phyloP scores from a whole-genome alignment of 768 basidiomycete genomes.

The Boletellus emodensis region DNA sequence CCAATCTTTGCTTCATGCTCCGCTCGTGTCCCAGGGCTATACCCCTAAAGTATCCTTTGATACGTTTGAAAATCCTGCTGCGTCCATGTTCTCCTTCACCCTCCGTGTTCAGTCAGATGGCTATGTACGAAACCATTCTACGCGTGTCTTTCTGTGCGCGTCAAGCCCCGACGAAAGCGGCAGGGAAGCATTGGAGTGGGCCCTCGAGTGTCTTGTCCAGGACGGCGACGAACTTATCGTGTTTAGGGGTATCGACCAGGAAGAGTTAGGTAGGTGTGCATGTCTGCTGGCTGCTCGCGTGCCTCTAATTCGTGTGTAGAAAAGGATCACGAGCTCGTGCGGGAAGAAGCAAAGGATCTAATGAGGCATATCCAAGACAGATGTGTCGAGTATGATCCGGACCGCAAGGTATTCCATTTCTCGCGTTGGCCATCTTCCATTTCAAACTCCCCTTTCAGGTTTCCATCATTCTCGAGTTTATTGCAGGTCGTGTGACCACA shows the following conservation, averaged over 20 bases:
- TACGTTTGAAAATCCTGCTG: conserved; percentile 78
- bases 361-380: conserved; percentile 79
- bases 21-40: conserved; percentile 31
- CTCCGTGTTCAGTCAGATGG: conserved; percentile 81
- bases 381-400: conserved; percentile 70
- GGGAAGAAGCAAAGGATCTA: conserved; percentile 83
- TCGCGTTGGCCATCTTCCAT: not conserved
- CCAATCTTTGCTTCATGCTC: conserved; percentile 12
- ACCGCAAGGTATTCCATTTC: conserved; percentile 55
- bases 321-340: conserved; percentile 69
- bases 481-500: conserved; percentile 85
- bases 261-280: conserved; percentile 61
- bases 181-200: conserved; percentile 85
- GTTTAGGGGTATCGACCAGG: conserved; percentile 85
- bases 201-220: conserved; percentile 77
- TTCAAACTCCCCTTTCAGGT: conserved; percentile 42
- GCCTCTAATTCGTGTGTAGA: conserved; percentile 35
- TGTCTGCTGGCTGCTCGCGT: not conserved
- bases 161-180: conserved; percentile 88
- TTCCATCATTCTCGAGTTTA: conserved; percentile 89
- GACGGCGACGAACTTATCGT: conserved; percentile 93
- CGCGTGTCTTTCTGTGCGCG: conserved; percentile 88
- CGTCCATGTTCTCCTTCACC: conserved; percentile 85
- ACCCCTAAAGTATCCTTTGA: conserved; percentile 69
- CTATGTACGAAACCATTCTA: conserved; percentile 69